These are phyloP conservation scores for Ettlia oleoabundans DNA, from an alignment of 139 green algal genomes.

Conservation along the genomic window DNA sequence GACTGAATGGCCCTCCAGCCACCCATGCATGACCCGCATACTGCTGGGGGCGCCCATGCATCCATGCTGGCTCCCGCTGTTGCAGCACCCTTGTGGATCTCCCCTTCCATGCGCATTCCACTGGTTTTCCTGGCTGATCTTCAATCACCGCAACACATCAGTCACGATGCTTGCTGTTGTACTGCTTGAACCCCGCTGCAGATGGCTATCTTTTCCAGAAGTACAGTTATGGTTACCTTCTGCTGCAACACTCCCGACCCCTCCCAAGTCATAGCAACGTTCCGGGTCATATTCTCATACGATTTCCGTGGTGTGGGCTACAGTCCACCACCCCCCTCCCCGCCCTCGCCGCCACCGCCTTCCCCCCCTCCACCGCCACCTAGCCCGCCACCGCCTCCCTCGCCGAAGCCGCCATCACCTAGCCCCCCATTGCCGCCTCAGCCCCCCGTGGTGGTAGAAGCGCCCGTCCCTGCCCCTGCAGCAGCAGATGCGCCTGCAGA, in stretches of 20 bases:
- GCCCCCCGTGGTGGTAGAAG: neutral
- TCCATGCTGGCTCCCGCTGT: too few species aligned
- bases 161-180: neutral
- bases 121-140: neutral
- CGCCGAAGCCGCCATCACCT: neutral
- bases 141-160: too few species aligned
- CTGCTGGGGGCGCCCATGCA: too few species aligned
- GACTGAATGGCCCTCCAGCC: too few species aligned
- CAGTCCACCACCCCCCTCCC: neutral
- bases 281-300: constrained; percentile 32
- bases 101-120: too few species aligned
- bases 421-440: neutral
- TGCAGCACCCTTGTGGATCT: too few species aligned
- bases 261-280: neutral
- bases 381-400: neutral
- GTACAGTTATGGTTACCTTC: constrained; percentile 31
- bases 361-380: neutral
- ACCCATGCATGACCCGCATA: too few species aligned
- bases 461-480: neutral
- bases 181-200: neutral
- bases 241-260: constrained; percentile 9
- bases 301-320: constrained; percentile 5
- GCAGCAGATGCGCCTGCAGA: neutral
- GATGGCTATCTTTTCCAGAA: constrained; percentile 1
- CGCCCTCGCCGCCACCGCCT: neutral